Base-by-base conservation (phyloP, 2,329 filamentous ascomycete species). In the Exophiala mesophila region DNA sequence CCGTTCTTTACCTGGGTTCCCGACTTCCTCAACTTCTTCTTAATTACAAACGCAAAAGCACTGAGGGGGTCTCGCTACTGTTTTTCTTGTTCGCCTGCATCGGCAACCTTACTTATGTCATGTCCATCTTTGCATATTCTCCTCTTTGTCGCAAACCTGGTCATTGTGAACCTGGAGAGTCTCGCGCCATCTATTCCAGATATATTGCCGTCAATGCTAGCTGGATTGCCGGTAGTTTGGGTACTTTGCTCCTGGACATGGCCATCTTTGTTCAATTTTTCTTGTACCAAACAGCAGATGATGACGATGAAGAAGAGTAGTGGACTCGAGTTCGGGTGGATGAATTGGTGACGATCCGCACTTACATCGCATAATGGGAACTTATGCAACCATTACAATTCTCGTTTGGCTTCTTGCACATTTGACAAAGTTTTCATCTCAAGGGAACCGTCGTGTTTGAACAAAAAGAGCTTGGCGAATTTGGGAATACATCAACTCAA, bases 71-170 rank as follows among this genome's bases (percentile, higher is more conserved):
- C 15, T 90, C 85, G 52, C 81, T 96, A 68, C 75, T 97, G 8
- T 98, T 97, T 67, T 97, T 97, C 69, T 72, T 97, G 16, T 97
- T 98, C 62, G 92, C 92, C 3, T 97, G 90, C 60, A 78, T 97
- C 4, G 92, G 92, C 2, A 98, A 98, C 62, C 64, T 95, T 52
- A 96, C 89, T 0, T 97, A 94, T 58, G 89, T 96, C 13, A 70
- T 95, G 26, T 89, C 83, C 26, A 97, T 98, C 55, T 75, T 97
- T 51, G 89, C 88, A 1, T 97, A 88, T 59, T 86, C 89, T 45
- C 87, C 89, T 0, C 69, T 76, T 20, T 94, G 87, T 54, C 44
- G 18, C 55, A 66, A 53, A 45, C 57, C 36, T 15, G 55, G 49
- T 17, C 57, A 62, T 10, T 95, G 89, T 66, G 63, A 62, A 18